Evolutionary conservation across 1,139 yeast species (phyloP), one percentile per base, ranked within the genome.

Genomic region (Geotrichum siamense): DNA sequence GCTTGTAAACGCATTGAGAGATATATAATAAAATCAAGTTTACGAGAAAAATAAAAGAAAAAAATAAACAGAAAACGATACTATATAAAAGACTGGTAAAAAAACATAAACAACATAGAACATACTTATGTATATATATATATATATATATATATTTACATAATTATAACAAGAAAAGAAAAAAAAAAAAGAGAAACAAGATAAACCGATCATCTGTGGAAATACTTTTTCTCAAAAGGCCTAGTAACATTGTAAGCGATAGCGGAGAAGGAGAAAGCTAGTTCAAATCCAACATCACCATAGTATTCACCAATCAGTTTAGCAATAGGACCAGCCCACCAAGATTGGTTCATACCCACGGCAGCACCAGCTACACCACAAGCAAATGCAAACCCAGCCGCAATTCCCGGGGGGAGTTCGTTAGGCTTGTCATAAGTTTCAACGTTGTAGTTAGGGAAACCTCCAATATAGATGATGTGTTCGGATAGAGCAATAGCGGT

Each of bases 211-310:
- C 48, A 50, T 42, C 65, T 55, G 36, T 62, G 55, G 47, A 56
- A 26, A 48, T 46, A 53, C 49, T 54, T 54, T 45, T 55, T 44
- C 51, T 87, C 96, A 17, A 84, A 59, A 49, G 81, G 81, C 63
- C 96, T 75, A 35, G 72, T 64, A 29, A 70, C 38, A 57, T 79
- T 75, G 65, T 67, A 82, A 17, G 74, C 80, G 50, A 85, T 61
- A 53, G 82, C 78, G 16, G 93, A 69, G 61, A 87, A 87, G 3
- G 68, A 75, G 51, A 75, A 73, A 31, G 81, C 85, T 52, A 87
- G 69, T 67, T 84, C 94, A 57, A 84, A 84, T 31, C 95, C 96
- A 56, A 87, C 74, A 63, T 87, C 96, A 53, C 89, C 96, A 57
- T n/a, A n/a, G n/a, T n/a, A n/a, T n/a, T n/a, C n/a, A n/a, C n/a